These are phyloP conservation scores for Silene latifolia DNA, from an alignment of 148 eudicot genomes.

Conservation along the genomic window DNA sequence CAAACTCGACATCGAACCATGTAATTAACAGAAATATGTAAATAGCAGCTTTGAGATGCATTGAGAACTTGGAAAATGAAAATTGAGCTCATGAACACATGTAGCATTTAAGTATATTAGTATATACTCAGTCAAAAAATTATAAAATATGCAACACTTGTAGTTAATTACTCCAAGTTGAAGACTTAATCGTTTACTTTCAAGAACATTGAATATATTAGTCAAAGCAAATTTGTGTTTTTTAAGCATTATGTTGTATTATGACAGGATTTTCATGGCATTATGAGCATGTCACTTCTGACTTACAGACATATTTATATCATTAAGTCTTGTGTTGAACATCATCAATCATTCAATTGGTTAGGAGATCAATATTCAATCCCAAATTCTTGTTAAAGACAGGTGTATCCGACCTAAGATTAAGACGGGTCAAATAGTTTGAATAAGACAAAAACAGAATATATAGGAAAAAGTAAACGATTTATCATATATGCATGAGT, in stretches of 20 bases:
- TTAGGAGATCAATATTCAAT: neutral
- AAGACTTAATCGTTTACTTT: neutral
- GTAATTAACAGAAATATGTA: neutral
- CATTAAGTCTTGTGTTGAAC: neutral
- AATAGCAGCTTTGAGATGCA: slow-evolving; percentile 4
- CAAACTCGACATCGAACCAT: neutral
- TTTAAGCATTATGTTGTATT: neutral
- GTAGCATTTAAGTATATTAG: too few relatives aligned
- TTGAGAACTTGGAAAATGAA: neutral
- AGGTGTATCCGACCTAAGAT: too few relatives aligned
- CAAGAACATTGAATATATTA: neutral
- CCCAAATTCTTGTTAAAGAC: too few relatives aligned
- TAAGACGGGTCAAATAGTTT: too few relatives aligned
- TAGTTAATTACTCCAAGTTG: neutral
- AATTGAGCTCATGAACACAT: neutral
- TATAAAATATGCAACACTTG: neutral
- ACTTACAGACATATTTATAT: neutral
- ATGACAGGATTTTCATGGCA: neutral
- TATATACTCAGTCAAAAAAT: neutral
- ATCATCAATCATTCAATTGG: neutral
- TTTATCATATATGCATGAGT: too few relatives aligned
- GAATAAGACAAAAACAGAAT: too few relatives aligned
- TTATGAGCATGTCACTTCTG: neutral
- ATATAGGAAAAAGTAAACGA: too few relatives aligned
- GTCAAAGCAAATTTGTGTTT: neutral